Percentiles rank a stretch among this genome's conserved stretches.
phyloP scores from a whole-genome alignment of 148 eudicot species.

The Vaccinium vitisidaea region DNA sequence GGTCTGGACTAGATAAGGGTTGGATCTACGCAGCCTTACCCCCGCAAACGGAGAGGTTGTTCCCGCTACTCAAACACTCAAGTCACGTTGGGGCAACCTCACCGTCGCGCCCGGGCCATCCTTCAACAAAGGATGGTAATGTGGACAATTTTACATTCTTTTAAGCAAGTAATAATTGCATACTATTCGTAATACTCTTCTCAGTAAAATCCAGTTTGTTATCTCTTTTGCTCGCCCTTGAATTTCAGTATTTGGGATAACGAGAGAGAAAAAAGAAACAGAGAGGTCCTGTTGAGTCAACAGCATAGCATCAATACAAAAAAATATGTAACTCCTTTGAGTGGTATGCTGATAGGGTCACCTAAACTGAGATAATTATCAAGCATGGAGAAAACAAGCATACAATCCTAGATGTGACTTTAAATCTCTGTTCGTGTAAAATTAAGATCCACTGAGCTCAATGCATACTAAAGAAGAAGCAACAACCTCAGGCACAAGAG shows the following conservation, averaged over 20 bases:
- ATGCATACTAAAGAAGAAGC: constrained; percentile 9
- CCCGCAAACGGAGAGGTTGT: neutral
- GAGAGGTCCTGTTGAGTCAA: neutral
- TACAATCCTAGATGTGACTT: neutral
- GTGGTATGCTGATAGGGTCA: neutral
- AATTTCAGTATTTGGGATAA: neutral
- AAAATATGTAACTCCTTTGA: neutral
- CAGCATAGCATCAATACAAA: neutral
- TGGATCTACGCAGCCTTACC: neutral
- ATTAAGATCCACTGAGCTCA: neutral
- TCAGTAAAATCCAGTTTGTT: neutral
- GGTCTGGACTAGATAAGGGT: neutral
- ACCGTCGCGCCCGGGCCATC: neutral
- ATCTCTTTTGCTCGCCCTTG: neutral
- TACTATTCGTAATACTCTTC: neutral
- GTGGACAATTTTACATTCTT: constrained; percentile 3
- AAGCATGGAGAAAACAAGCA: neutral
- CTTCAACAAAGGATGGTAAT: neutral
- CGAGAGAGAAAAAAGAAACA: neutral
- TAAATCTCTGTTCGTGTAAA: neutral
- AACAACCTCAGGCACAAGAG: constrained; percentile 78
- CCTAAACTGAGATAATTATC: neutral
- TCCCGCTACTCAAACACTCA: neutral
- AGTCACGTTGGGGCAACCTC: neutral
- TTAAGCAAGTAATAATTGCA: neutral